Evolutionary conservation across 495 filamentous ascomycete genomes (phyloP).

Genomic region (Penicillium lividum): DNA sequence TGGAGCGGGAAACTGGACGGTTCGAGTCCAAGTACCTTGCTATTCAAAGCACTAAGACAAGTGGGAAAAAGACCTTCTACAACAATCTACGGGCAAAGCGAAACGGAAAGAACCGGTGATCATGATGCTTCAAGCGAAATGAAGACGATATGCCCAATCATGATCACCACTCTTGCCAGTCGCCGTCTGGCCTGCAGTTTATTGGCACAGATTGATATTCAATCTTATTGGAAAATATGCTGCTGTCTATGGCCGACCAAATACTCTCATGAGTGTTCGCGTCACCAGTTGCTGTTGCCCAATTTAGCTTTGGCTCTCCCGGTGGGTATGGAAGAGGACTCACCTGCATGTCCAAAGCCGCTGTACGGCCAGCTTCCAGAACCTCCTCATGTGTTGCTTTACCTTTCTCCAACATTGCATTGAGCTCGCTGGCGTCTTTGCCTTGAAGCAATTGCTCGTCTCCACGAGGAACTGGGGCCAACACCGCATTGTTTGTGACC

Average conservation of each 20-base stretch:
- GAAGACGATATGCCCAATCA: background rate
- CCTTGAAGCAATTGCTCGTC: conserved; percentile 51
- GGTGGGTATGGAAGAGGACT: background rate
- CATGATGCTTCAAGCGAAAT: background rate
- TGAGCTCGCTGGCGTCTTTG: conserved; percentile 50
- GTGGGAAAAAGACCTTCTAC: conserved; percentile 73
- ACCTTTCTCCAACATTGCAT: conserved; percentile 58
- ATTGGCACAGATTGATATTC: background rate
- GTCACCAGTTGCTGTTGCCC: conserved; percentile 41
- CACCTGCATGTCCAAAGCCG: conserved; percentile 71
- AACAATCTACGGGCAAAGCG: conserved; percentile 63
- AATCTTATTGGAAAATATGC: background rate
- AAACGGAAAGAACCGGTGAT: conserved; percentile 40
- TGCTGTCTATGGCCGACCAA: conserved; percentile 15
- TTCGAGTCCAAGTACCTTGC: conserved; percentile 73
- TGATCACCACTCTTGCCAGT: background rate
- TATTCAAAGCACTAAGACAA: conserved; percentile 65
- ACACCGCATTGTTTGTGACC: conserved; percentile 73
- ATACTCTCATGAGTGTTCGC: conserved; percentile 35
- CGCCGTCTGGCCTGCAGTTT: background rate
- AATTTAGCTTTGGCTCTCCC: conserved; percentile 17
- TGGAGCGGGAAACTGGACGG: conserved; percentile 57
- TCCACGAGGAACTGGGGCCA: conserved; percentile 63
- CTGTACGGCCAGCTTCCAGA: conserved; percentile 60
- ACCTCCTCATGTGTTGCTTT: conserved; percentile 76